Conservation (phyloP, 1,284 basidiomycete species). For the Ustilago bromivora region DNA sequence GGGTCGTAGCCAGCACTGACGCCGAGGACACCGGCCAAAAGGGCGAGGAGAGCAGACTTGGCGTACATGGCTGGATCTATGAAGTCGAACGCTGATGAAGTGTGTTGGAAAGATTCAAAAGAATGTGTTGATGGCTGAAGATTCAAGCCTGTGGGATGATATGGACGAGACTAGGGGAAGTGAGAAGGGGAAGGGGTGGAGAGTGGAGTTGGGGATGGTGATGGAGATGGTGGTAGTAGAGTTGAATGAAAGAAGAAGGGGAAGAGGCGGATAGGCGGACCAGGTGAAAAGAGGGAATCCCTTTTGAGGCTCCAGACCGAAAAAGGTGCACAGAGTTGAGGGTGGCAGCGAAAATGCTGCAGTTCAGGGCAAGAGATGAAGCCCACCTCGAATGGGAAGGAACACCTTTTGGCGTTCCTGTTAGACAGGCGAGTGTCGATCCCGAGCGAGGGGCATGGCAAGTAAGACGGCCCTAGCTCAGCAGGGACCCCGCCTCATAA, state of each 20-base stretch:
- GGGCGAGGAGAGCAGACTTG: slow-evolving; percentile 45
- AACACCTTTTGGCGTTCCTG: background rate
- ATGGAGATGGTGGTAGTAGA: slow-evolving; percentile 11
- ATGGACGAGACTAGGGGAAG: slow-evolving; percentile 10
- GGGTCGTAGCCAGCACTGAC: slow-evolving; percentile 56
- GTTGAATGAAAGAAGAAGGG: slow-evolving; percentile 19
- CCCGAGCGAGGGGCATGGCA: slow-evolving; percentile 15
- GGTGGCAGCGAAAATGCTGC: background rate
- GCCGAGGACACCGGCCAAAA: slow-evolving; percentile 47
- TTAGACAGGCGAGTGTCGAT: slow-evolving; percentile 2
- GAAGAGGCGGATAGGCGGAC: background rate
- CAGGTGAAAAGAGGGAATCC: background rate
- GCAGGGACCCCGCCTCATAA: background rate
- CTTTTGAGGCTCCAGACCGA: slow-evolving; percentile 8
- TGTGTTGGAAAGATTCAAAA: slow-evolving; percentile 22
- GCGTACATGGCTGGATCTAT: slow-evolving; percentile 45
- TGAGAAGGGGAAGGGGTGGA: slow-evolving; percentile 5
- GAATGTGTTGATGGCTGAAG: slow-evolving; percentile 26
- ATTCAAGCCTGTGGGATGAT: slow-evolving; percentile 6
- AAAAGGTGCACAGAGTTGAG: background rate
- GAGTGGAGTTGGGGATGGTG: slow-evolving; percentile 5
- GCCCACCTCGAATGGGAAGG: background rate
- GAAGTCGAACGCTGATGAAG: background rate
- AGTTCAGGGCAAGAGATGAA: background rate
- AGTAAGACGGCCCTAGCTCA: background rate